phyloP scores from a whole-genome alignment of 805 yeast genomes.

The Candida qinlingensis region DNA sequence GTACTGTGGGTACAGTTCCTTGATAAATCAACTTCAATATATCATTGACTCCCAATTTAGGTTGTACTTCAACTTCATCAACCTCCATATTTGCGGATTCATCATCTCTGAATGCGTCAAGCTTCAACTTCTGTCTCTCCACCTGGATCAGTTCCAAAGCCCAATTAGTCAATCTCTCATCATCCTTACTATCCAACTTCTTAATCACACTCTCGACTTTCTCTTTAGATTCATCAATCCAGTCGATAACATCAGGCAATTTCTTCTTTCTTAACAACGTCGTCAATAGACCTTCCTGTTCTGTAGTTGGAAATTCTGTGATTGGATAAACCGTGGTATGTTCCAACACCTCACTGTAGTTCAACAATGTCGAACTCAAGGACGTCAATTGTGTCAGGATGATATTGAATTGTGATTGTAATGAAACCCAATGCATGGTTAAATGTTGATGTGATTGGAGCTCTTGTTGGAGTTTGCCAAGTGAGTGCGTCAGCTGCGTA shows the following conservation, averaged over 20 bases:
- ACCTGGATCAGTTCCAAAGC: slow-evolving; percentile 52
- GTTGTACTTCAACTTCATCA: slow-evolving; percentile 5
- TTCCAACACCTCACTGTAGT: slow-evolving; percentile 52
- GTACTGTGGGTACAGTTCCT: slow-evolving; percentile 28
- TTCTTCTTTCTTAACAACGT: slow-evolving; percentile 84
- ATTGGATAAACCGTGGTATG: slow-evolving; percentile 79
- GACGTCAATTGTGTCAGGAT: slow-evolving; percentile 78
- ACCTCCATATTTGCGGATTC: slow-evolving; percentile 31
- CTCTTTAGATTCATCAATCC: slow-evolving; percentile 55
- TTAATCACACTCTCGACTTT: slow-evolving; percentile 13
- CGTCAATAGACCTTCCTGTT: slow-evolving; percentile 76
- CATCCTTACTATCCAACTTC: slow-evolving; percentile 28
- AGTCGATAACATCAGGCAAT: slow-evolving; percentile 83
- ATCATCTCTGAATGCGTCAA: slow-evolving; percentile 52
- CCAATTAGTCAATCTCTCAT: slow-evolving; percentile 67
- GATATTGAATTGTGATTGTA: slow-evolving; percentile 82
- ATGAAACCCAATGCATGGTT: slow-evolving; percentile 50
- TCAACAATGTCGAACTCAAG: slow-evolving; percentile 62
- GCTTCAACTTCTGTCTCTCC: slow-evolving; percentile 49
- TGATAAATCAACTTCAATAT: slow-evolving; percentile 40
- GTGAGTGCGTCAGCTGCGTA: slow-evolving; percentile 55
- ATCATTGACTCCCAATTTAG: slow-evolving; percentile 31
- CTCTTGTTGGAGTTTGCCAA: slow-evolving; percentile 50
- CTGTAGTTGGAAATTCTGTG: slow-evolving; percentile 77
- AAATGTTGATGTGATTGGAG: slow-evolving; percentile 35